These are phyloP conservation scores for Leptodontidium sp. DNA, from an alignment of 2,329 filamentous ascomycete species.

Conservation along the genomic window DNA sequence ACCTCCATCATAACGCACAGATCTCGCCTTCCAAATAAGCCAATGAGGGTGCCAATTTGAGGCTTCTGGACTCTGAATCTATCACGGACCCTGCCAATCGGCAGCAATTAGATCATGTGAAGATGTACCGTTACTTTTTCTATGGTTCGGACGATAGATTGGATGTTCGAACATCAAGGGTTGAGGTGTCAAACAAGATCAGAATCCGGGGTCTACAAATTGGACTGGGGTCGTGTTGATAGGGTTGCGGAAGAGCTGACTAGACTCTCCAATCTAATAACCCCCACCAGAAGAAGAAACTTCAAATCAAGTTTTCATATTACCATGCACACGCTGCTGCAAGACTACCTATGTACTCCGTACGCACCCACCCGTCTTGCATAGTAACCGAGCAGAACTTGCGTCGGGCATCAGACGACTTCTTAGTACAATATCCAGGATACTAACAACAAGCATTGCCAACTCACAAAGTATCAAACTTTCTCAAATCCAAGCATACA, in stretches of 20 bases:
- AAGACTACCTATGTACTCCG: background rate
- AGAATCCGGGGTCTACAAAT: slow-evolving; percentile 4
- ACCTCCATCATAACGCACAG: slow-evolving; percentile 27
- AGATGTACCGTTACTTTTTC: slow-evolving; percentile 7
- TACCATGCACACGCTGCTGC: background rate
- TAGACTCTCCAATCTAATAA: too few species aligned
- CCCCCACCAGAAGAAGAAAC: background rate
- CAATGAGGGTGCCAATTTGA: slow-evolving; percentile 11
- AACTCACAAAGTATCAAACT: slow-evolving; percentile 7
- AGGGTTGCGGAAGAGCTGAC: background rate
- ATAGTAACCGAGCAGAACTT: background rate
- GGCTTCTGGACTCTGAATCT: slow-evolving; percentile 17
- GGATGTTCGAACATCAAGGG: slow-evolving; percentile 2
- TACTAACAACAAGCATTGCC: background rate
- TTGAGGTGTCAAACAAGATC: background rate
- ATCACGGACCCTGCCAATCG: slow-evolving; percentile 6
- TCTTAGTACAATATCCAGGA: background rate
- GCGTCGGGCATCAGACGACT: background rate
- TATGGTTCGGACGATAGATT: slow-evolving; percentile 17
- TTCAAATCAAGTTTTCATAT: background rate
- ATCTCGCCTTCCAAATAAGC: slow-evolving; percentile 20
- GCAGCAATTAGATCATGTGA: slow-evolving; percentile 18
- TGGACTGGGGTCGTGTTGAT: background rate
- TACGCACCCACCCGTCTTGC: background rate
- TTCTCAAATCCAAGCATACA: background rate